Conservation (phyloP, 2,329 filamentous ascomycete genomes). For the Davidsoniella virescens region DNA sequence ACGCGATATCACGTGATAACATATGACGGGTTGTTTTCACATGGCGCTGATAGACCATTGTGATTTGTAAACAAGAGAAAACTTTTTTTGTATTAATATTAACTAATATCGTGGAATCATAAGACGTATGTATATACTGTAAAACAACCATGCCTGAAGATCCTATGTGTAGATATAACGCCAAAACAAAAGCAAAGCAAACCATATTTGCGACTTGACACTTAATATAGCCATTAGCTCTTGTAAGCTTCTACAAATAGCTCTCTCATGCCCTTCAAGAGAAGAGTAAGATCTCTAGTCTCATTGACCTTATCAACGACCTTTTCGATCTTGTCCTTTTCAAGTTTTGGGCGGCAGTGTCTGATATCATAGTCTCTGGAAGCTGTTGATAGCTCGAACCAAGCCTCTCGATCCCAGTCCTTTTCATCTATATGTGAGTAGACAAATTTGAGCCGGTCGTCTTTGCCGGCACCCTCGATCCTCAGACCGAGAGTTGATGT, state of each 20-base stretch:
- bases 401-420: constrained; percentile 77
- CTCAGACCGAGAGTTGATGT: constrained; percentile 74
- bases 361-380: constrained; percentile 72
- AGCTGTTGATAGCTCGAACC: constrained; percentile 78
- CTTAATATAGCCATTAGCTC: constrained; percentile 9
- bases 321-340: constrained; percentile 59
- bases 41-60: too few species aligned
- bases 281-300: constrained; percentile 50
- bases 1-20: too few species aligned
- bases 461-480: constrained; percentile 74
- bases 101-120: not conserved
- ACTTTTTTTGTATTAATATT: not conserved
- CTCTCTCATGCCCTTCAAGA: constrained; percentile 71
- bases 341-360: constrained; percentile 66
- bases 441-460: constrained; percentile 77
- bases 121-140: not conserved
- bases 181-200: not conserved
- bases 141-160: not conserved
- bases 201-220: not conserved
- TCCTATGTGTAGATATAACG: not conserved
- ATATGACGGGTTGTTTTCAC: too few species aligned
- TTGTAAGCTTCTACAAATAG: constrained; percentile 55
- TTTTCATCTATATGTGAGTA: constrained; percentile 76
- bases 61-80: too few species aligned
- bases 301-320: constrained; percentile 72